phyloP scores from a whole-genome alignment of 1,284 basidiomycete genomes.

The Tremellales sp. region DNA sequence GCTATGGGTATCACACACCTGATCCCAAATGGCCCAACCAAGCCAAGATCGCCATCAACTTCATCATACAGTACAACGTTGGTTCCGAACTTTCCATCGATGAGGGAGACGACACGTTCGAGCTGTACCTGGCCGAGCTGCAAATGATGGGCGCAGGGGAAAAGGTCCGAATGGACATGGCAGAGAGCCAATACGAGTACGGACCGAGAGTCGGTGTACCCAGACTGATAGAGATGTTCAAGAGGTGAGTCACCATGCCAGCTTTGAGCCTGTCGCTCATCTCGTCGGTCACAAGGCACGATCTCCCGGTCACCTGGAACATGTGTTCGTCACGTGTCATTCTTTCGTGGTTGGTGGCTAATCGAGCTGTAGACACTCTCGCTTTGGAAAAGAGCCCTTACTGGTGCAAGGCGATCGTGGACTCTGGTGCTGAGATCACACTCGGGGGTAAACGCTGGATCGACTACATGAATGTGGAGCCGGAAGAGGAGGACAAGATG shows the following conservation, averaged over 20 bases:
- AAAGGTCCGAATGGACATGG: slow-evolving; percentile 7
- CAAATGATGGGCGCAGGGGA: background rate
- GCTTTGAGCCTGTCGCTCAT: too few relatives aligned
- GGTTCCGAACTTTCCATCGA: slow-evolving; percentile 7
- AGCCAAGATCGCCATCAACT: slow-evolving; percentile 11
- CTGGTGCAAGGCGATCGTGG: slow-evolving; percentile 5
- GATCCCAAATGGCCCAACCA: slow-evolving; percentile 12
- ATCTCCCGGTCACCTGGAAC: too few relatives aligned
- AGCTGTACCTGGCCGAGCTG: background rate
- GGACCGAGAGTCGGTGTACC: slow-evolving; percentile 10
- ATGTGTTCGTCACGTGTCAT: too few relatives aligned
- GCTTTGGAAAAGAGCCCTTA: slow-evolving; percentile 6
- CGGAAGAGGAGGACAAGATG: slow-evolving; percentile 5
- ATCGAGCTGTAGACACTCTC: slow-evolving; percentile 2
- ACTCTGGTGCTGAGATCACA: slow-evolving; percentile 8
- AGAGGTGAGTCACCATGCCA: slow-evolving; percentile 2
- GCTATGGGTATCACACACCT: slow-evolving; percentile 9
- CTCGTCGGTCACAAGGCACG: too few relatives aligned
- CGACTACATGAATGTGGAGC: slow-evolving; percentile 9
- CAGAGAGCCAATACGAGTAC: slow-evolving; percentile 9
- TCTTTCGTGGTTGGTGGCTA: background rate
- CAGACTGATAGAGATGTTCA: slow-evolving; percentile 9
- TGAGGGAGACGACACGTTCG: slow-evolving; percentile 5
- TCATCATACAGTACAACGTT: slow-evolving; percentile 12
- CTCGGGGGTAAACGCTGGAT: slow-evolving; percentile 7